Evolutionary conservation across 2,329 filamentous ascomycete genomes (phyloP).

Genomic region (Anisogramma anomala): DNA sequence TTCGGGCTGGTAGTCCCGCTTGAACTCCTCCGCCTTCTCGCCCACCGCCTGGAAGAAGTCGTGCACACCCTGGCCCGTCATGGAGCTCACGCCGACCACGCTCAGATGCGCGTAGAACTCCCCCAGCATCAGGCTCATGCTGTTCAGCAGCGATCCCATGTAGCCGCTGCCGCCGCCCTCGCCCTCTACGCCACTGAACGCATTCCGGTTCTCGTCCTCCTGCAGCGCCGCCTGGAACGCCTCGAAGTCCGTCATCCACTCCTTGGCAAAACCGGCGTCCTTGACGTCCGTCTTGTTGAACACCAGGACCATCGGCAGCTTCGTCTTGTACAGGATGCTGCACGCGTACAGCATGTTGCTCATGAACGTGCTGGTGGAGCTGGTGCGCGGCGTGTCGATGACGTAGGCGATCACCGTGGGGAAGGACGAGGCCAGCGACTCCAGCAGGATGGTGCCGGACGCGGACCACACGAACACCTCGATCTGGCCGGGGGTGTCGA

Average conservation of each 20-base stretch:
- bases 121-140: slow-evolving; percentile 94
- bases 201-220: slow-evolving; percentile 66
- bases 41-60: slow-evolving; percentile 88
- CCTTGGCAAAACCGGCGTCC: slow-evolving; percentile 79
- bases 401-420: slow-evolving; percentile 96
- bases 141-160: slow-evolving; percentile 91
- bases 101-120: slow-evolving; percentile 94
- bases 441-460: slow-evolving; percentile 84
- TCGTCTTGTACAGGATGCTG: slow-evolving; percentile 97
- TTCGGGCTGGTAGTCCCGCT: slow-evolving; percentile 83
- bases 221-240: slow-evolving; percentile 80
- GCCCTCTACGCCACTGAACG: slow-evolving; percentile 61
- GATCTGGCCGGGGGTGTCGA: slow-evolving; percentile 95
- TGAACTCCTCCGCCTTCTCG: slow-evolving; percentile 79
- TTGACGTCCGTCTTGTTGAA: slow-evolving; percentile 99
- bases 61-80: slow-evolving; percentile 82
- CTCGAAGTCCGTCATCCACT: slow-evolving; percentile 99
- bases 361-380: slow-evolving; percentile 96
- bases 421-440: slow-evolving; percentile 84
- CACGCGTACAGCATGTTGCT: slow-evolving; percentile 99
- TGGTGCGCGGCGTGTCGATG: slow-evolving; percentile 89
- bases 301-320: slow-evolving; percentile 94
- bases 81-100: slow-evolving; percentile 85
- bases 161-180: slow-evolving; percentile 71
- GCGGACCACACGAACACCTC: slow-evolving; percentile 99